phyloP scores from a whole-genome alignment of 2,329 filamentous ascomycete species.

The Paecilomyces formosus region DNA sequence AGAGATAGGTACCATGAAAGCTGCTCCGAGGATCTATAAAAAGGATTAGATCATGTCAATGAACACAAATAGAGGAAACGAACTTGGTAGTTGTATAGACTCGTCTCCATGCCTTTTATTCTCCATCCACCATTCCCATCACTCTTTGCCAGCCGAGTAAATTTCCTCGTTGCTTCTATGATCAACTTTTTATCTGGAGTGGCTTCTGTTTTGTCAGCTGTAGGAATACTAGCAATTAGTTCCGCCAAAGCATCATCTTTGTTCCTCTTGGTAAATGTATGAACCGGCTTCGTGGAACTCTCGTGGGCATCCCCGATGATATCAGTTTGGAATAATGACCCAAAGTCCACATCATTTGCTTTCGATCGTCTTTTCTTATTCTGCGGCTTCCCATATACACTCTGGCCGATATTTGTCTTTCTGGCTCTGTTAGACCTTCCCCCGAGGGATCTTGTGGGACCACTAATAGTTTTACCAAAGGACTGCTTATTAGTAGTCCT shows the following conservation, averaged over 20 bases:
- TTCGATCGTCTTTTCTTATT: constrained; percentile 2
- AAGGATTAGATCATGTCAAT: no score
- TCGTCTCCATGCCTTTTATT: constrained; percentile 23
- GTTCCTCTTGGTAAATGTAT: constrained; percentile 13
- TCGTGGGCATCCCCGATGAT: constrained; percentile 18
- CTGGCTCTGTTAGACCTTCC: not conserved
- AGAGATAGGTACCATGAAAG: constrained; percentile 22
- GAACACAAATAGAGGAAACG: not conserved
- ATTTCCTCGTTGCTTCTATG: constrained; percentile 19
- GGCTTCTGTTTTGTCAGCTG: constrained; percentile 13
- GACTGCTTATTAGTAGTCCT: not conserved
- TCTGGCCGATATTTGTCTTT: not conserved
- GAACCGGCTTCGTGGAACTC: constrained; percentile 17
- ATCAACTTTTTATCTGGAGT: constrained; percentile 18
- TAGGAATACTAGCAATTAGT: constrained; percentile 23
- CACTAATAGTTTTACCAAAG: not conserved
- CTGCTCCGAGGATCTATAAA: constrained; percentile 20
- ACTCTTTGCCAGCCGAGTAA: constrained; percentile 15
- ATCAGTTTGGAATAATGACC: constrained; percentile 11
- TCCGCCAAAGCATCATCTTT: constrained; percentile 24
- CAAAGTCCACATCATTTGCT: constrained; percentile 11
- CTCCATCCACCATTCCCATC: constrained; percentile 25
- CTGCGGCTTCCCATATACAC: not conserved
- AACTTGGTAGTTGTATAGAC: constrained; percentile 30
- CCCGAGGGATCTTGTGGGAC: not conserved